phyloP scores from a whole-genome alignment of 2,329 filamentous ascomycete genomes.

The Orbilia blumenaviensis region DNA sequence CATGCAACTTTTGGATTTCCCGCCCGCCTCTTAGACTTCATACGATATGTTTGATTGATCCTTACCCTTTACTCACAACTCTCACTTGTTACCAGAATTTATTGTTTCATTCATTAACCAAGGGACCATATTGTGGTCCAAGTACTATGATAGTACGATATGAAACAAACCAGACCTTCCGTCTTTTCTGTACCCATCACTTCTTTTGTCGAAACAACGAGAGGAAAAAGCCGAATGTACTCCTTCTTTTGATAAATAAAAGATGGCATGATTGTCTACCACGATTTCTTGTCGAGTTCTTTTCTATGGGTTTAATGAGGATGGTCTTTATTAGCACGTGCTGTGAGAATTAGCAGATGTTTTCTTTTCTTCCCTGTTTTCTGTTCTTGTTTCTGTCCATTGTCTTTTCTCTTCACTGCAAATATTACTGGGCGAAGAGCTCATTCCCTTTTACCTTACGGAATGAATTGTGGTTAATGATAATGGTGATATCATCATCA shows the following conservation, averaged over 20 bases:
- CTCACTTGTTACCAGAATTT: background rate
- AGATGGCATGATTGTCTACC: constrained; percentile 13
- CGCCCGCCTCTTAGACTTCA: background rate
- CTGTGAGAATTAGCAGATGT: constrained; percentile 37
- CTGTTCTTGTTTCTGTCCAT: background rate
- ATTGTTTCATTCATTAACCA: background rate
- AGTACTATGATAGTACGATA: background rate
- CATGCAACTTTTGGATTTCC: background rate
- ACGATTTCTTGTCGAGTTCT: background rate
- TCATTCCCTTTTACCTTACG: constrained; percentile 10
- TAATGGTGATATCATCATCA: constrained; percentile 1
- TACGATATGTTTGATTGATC: background rate
- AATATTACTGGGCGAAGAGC: constrained; percentile 42
- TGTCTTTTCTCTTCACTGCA: constrained; percentile 38
- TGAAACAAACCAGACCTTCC: constrained; percentile 6
- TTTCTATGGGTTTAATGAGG: constrained; percentile 40
- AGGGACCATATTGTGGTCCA: background rate
- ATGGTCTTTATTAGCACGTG: constrained; percentile 22
- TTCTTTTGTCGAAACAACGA: background rate
- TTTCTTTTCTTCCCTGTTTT: constrained; percentile 4
- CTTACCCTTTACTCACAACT: constrained; percentile 12
- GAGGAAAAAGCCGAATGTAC: constrained; percentile 16
- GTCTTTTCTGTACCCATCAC: background rate
- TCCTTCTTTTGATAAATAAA: background rate
- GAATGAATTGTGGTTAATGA: background rate